Evolutionary conservation across 140 eudicot species (phyloP).

Genomic region (Anethum foeniculum): DNA sequence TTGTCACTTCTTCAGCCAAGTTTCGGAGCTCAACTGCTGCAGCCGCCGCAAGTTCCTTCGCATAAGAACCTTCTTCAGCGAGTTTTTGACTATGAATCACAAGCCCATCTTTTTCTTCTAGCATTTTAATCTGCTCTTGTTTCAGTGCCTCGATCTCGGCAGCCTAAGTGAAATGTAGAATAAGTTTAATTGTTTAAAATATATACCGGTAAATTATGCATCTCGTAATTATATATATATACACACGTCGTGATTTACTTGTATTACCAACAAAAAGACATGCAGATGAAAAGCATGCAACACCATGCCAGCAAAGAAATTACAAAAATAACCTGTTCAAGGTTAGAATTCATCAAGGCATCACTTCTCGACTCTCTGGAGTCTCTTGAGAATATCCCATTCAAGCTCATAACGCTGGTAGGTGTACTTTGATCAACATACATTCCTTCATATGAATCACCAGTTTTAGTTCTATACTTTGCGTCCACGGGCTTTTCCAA

Average conservation of each 20-base stretch:
- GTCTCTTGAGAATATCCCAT: conserved; percentile 46
- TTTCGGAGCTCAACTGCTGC: conserved; percentile 87
- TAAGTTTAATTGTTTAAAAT: not conserved
- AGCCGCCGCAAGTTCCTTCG: conserved; percentile 88
- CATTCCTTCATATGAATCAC: conserved; percentile 37
- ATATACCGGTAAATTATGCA: not conserved
- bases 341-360: conserved; percentile 43
- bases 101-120: conserved; percentile 68
- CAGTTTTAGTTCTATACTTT: conserved; percentile 15
- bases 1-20: conserved; percentile 84
- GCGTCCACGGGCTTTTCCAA: conserved; percentile 22
- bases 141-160: conserved; percentile 71
- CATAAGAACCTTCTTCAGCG: conserved; percentile 76
- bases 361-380: conserved; percentile 38
- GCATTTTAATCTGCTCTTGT: conserved; percentile 53
- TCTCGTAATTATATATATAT: not conserved
- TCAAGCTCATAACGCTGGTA: conserved; percentile 70
- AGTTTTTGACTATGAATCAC: conserved; percentile 65
- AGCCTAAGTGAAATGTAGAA: conserved; percentile 30
- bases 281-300: not conserved
- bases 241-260: not conserved
- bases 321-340: conserved; percentile 39
- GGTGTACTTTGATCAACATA: conserved; percentile 49
- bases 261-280: not conserved
- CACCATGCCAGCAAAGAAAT: not conserved